phyloP scores from a whole-genome alignment of 2,329 filamentous ascomycete genomes.

The Alternaria atra region DNA sequence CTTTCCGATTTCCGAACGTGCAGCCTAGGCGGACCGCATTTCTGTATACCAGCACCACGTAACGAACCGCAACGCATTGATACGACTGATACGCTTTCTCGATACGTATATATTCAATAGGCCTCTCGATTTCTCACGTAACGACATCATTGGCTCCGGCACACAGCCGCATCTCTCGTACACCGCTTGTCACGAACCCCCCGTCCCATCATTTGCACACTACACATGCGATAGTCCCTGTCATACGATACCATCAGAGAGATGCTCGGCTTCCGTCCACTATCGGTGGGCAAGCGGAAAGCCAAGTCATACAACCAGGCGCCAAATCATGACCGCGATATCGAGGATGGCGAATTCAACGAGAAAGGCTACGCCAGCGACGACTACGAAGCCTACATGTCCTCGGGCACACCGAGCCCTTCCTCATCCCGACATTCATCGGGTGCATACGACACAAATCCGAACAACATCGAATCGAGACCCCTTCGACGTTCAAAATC shows the following conservation, averaged over 20 bases:
- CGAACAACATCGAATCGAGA: conserved; percentile 34
- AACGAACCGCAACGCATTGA: conserved; percentile 12
- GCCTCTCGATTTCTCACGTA: neutral
- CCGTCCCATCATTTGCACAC: neutral
- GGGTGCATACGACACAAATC: conserved; percentile 41
- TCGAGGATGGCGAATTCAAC: conserved; percentile 45
- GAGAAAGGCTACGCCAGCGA: conserved; percentile 54
- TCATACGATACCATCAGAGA: neutral
- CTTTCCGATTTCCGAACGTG: conserved; percentile 13
- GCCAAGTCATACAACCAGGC: conserved; percentile 43
- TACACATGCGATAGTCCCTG: conserved; percentile 13
- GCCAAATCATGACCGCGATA: conserved; percentile 40
- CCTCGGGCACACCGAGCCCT: conserved; percentile 55
- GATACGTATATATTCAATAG: neutral
- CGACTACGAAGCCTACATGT: conserved; percentile 45
- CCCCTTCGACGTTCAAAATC: conserved; percentile 27
- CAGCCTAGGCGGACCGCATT: neutral
- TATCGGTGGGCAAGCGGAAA: conserved; percentile 51
- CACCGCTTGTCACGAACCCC: neutral
- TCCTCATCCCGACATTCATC: conserved; percentile 63
- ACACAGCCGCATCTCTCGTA: neutral
- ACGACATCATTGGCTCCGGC: neutral
- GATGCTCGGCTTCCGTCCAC: conserved; percentile 51
- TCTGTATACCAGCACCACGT: conserved; percentile 1
- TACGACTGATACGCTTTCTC: conserved; percentile 9